Evolutionary conservation across 331 rosid species (phyloP), one percentile per base, ranked within the genome.

Genomic region (Malus hybrid): DNA sequence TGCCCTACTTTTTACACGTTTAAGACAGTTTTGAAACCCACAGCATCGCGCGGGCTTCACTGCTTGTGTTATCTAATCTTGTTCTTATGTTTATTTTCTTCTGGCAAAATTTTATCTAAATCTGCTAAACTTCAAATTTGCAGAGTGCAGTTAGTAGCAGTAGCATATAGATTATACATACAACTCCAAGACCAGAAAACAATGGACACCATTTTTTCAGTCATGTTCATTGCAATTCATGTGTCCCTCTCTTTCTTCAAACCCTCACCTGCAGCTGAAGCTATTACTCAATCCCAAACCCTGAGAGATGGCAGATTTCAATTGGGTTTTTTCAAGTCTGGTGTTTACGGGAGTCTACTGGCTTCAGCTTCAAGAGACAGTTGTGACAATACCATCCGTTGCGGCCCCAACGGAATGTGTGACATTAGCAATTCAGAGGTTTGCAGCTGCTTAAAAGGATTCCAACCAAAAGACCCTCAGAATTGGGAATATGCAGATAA

Each of bases 401-500:
- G 92, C 70, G 92, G 95, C 6, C 72, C 67, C 31, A 64, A 86
- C 44, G 84, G 86, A 56, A 67, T 60, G 19, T 84, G 88, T 44
- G 48, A 74, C 18, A 59, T 15, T 3, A 73, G 67, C 65, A 20
- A 22, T 77, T 67, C 90, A 16, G 20, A 90, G 0, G 39, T 73
- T 4, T 90, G 96, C 46, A 75, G 79, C 11, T 90, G 92, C 20
- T 57, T 90, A 10, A 57, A 42, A 32, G 90, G 91, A 60, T 89
- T 87, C 68, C 54, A 12, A 19, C 90, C 90, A 0, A 82, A 69
- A 29, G 76, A 71, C 5, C 77, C 59, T 6, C 28, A 68, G 61
- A 66, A 31, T 3, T 89, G 90, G 91, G 67, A 65, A 4, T 34
- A 65, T 24, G 69, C 70, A 70, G 82, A 82, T 2, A 85, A 88